Percentiles rank a stretch among this genome's conserved stretches.
phyloP scores from a whole-genome alignment of 768 basidiomycete genomes.

The Leucogyrophana mollusca region DNA sequence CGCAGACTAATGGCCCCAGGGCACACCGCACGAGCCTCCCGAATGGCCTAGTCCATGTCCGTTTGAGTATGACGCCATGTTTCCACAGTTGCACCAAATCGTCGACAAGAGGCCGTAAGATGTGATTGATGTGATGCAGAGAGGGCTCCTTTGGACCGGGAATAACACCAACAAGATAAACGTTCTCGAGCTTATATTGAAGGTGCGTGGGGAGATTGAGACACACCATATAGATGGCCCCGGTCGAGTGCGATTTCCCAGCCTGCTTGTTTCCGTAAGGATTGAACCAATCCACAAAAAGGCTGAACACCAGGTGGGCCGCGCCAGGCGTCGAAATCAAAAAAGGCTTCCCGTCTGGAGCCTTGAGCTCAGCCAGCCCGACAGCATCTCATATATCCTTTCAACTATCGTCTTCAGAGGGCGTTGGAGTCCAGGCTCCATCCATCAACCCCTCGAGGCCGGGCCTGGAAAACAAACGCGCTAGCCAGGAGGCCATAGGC shows the following conservation, averaged over 20 bases:
- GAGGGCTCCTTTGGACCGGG: conserved; percentile 39
- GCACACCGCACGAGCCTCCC: conserved; percentile 28
- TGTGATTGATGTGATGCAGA: conserved; percentile 32
- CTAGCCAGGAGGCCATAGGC: conserved; percentile 24
- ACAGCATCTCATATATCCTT: conserved; percentile 28
- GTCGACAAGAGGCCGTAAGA: conserved; percentile 34
- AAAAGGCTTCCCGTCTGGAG: conserved; percentile 25
- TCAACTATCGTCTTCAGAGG: background rate
- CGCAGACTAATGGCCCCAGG: conserved; percentile 32
- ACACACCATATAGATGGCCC: conserved; percentile 30
- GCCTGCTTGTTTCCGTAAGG: conserved; percentile 30
- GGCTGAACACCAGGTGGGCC: conserved; percentile 26
- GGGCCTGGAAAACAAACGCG: conserved; percentile 18
- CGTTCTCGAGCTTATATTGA: conserved; percentile 33
- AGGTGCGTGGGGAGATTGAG: conserved; percentile 33
- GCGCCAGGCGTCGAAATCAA: conserved; percentile 13
- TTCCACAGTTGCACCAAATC: conserved; percentile 33
- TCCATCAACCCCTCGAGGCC: conserved; percentile 27
- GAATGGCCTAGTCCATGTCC: conserved; percentile 14
- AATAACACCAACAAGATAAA: conserved; percentile 38
- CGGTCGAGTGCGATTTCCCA: conserved; percentile 20
- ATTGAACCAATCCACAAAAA: conserved; percentile 37
- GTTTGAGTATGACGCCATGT: conserved; percentile 24
- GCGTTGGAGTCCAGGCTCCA: background rate
- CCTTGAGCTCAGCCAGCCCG: conserved; percentile 19